Percentiles rank a stretch among this genome's conserved stretches.
phyloP scores from a whole-genome alignment of 805 yeast genomes.

The Candida xiaguanensis region DNA sequence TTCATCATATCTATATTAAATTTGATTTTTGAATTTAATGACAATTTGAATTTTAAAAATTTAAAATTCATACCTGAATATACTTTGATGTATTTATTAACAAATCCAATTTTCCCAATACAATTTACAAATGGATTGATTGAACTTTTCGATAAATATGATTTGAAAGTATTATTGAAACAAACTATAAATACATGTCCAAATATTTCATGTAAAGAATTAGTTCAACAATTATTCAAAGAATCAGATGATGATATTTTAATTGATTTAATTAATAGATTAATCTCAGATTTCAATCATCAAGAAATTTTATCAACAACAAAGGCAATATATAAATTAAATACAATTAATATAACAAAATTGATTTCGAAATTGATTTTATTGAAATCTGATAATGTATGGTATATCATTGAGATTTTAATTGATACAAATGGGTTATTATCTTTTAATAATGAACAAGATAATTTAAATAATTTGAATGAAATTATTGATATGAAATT shows the following conservation, averaged over 20 bases:
- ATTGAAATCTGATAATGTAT: constrained; percentile 52
- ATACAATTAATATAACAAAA: constrained; percentile 32
- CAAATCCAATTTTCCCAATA: constrained; percentile 84
- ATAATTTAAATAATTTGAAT: constrained; percentile 44
- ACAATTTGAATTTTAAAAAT: constrained; percentile 19
- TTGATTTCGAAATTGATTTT: constrained; percentile 32
- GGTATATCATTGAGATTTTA: constrained; percentile 58
- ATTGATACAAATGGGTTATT: constrained; percentile 68
- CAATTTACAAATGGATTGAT: constrained; percentile 54
- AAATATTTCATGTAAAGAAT: constrained; percentile 59
- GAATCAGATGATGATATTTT: constrained; percentile 56
- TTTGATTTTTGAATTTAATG: constrained; percentile 31
- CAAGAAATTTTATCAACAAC: constrained; percentile 53
- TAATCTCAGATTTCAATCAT: constrained; percentile 61
- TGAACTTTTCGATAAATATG: constrained; percentile 34
- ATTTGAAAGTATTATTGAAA: constrained; percentile 63
- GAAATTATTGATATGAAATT: constrained; percentile 46
- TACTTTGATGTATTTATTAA: constrained; percentile 67
- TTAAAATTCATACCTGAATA: constrained; percentile 47
- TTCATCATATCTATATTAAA: constrained; percentile 47
- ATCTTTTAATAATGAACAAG: constrained; percentile 53
- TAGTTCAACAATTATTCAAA: constrained; percentile 55
- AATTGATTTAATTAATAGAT: constrained; percentile 61
- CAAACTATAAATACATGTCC: constrained; percentile 82
- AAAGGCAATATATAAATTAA: constrained; percentile 30